phyloP scores from a whole-genome alignment of 2,329 filamentous ascomycete genomes.

The Nakataea oryzae region DNA sequence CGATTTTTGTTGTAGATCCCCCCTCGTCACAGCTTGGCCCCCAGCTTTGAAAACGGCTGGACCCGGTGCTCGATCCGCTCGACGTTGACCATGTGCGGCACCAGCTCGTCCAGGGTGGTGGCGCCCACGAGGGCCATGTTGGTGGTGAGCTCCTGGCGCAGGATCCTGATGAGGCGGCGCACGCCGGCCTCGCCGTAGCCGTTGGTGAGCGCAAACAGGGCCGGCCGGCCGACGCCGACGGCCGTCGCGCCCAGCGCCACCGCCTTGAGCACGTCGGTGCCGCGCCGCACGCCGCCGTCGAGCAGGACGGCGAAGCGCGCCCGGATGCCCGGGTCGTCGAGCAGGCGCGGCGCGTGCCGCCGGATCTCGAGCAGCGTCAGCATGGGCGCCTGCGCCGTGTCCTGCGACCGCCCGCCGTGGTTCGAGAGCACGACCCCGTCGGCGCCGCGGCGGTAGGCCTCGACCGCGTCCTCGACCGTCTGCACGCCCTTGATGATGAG shows the following conservation, averaged over 20 bases:
- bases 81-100: constrained; percentile 5
- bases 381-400: constrained; percentile 32
- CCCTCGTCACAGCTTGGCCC: neutral
- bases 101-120: constrained; percentile 4
- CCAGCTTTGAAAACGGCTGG: too few relatives aligned
- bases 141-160: constrained; percentile 6
- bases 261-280: constrained; percentile 28
- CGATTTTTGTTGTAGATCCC: neutral
- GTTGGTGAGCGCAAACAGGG: constrained; percentile 7
- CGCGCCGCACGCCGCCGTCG: constrained; percentile 43
- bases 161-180: constrained; percentile 6
- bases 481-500: constrained; percentile 51
- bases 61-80: constrained; percentile 1
- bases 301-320: constrained; percentile 39
- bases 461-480: constrained; percentile 40
- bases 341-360: constrained; percentile 25
- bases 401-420: constrained; percentile 39
- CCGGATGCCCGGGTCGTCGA: constrained; percentile 37
- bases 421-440: constrained; percentile 51
- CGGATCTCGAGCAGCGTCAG: constrained; percentile 32
- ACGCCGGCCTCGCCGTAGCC: constrained; percentile 4
- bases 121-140: constrained; percentile 8
- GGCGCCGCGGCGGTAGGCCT: constrained; percentile 40
- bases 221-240: constrained; percentile 8
- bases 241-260: constrained; percentile 9